Percentiles rank a stretch among this genome's conserved stretches.
Conservation (phyloP, 1,139 yeast species). For the Debaryomycetaceae sp. region DNA sequence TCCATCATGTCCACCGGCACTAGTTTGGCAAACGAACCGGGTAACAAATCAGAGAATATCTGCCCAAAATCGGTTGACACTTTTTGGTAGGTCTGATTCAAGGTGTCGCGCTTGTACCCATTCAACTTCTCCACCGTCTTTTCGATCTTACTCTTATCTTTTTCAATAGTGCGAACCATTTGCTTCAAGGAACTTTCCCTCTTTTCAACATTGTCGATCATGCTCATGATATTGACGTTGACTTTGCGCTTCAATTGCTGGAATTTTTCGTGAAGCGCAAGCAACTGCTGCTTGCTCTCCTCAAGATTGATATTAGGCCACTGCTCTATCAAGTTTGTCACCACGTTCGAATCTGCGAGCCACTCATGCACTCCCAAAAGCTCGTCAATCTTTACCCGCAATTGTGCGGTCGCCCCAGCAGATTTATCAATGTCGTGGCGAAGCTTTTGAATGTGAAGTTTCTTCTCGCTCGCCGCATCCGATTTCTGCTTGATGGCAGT, state of each 20-base stretch:
- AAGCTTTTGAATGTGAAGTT: slow-evolving; percentile 47
- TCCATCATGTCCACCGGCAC: slow-evolving; percentile 73
- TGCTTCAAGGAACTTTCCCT: slow-evolving; percentile 68
- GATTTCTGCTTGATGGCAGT: slow-evolving; percentile 41
- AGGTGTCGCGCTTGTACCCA: slow-evolving; percentile 75
- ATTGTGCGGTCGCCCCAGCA: slow-evolving; percentile 27
- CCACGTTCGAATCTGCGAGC: slow-evolving; percentile 56
- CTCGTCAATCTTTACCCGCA: slow-evolving; percentile 34
- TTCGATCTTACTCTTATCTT: slow-evolving; percentile 82
- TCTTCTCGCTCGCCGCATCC: slow-evolving; percentile 37
- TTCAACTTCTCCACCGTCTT: slow-evolving; percentile 81
- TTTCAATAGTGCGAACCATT: slow-evolving; percentile 82
- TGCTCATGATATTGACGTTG: slow-evolving; percentile 80
- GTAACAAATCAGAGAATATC: slow-evolving; percentile 79
- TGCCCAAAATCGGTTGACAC: slow-evolving; percentile 88
- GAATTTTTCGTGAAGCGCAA: slow-evolving; percentile 48
- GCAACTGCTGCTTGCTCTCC: slow-evolving; percentile 49
- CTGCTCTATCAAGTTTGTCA: slow-evolving; percentile 42
- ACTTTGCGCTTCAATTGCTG: slow-evolving; percentile 76
- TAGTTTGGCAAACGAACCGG: slow-evolving; percentile 83
- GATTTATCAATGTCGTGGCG: slow-evolving; percentile 57
- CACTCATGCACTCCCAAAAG: slow-evolving; percentile 55
- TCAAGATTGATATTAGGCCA: slow-evolving; percentile 54
- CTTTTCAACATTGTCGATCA: slow-evolving; percentile 90
- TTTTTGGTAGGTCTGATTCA: slow-evolving; percentile 74